These are phyloP conservation scores for Collybia mongolica DNA, from an alignment of 768 basidiomycete genomes.

Conservation along the genomic window DNA sequence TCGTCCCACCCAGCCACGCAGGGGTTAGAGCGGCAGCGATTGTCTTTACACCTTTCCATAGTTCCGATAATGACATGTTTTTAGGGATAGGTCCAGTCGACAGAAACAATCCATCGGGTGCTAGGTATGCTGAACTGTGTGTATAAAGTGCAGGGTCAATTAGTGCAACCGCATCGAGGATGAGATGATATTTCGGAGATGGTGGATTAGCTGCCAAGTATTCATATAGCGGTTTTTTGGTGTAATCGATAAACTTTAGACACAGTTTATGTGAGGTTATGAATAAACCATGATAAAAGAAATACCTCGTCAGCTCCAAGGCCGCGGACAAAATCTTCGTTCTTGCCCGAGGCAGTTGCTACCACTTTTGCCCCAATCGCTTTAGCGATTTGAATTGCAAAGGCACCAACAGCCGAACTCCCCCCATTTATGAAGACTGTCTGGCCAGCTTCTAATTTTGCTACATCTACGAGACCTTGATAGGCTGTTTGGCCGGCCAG, in stretches of 20 bases:
- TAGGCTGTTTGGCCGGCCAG: conserved; percentile 61
- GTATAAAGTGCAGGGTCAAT: conserved; percentile 49
- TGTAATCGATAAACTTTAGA: conserved; percentile 61
- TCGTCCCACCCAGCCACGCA: conserved; percentile 50
- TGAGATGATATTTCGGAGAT: conserved; percentile 49
- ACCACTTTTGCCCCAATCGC: conserved; percentile 56
- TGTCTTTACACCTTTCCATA: conserved; percentile 29
- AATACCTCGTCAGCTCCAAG: conserved; percentile 68
- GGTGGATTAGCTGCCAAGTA: conserved; percentile 45
- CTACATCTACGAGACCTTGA: conserved; percentile 47
- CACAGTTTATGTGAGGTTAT: not conserved
- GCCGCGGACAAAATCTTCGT: conserved; percentile 52
- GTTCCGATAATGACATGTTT: conserved; percentile 24
- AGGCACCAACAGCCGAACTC: conserved; percentile 64
- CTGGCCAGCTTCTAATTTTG: conserved; percentile 54
- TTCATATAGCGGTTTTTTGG: conserved; percentile 44
- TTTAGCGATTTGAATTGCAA: conserved; percentile 75
- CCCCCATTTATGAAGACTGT: conserved; percentile 71
- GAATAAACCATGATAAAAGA: not conserved
- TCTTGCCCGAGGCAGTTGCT: conserved; percentile 59
- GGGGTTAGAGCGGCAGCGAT: conserved; percentile 38
- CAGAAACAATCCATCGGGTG: conserved; percentile 50
- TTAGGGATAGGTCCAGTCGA: conserved; percentile 48
- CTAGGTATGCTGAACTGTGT: conserved; percentile 50
- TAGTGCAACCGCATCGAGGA: conserved; percentile 59